phyloP scores from a whole-genome alignment of 306 rosid genomes.

The Rosa multiflora region DNA sequence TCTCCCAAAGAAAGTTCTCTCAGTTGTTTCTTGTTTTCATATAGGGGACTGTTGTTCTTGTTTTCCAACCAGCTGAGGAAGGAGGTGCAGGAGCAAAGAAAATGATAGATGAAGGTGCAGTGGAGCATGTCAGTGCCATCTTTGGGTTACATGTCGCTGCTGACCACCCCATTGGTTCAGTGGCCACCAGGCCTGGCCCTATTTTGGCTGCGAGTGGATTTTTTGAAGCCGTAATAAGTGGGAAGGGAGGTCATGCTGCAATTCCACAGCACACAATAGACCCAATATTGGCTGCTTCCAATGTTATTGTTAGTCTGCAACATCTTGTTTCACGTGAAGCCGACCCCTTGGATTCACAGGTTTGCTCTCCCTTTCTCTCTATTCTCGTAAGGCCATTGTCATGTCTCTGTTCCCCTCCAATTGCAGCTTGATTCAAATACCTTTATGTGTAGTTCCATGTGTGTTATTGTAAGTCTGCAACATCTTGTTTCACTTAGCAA shows the following conservation, averaged over 20 bases:
- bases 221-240: conserved; percentile 79
- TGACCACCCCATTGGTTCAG: conserved; percentile 47
- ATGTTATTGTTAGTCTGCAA: conserved; percentile 72
- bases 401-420: neutral
- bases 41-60: conserved; percentile 85
- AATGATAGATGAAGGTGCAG: conserved; percentile 57
- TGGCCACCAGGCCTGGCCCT: conserved; percentile 65
- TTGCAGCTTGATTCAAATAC: neutral
- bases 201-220: conserved; percentile 61
- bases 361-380: conserved; percentile 11
- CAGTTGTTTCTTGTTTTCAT: neutral
- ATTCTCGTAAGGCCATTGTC: neutral
- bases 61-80: conserved; percentile 98
- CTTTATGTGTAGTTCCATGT: neutral
- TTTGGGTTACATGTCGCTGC: conserved; percentile 61
- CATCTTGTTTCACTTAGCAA: neutral
- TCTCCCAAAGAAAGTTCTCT: neutral
- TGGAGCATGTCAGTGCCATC: conserved; percentile 64
- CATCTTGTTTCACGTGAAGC: conserved; percentile 88
- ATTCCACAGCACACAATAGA: conserved; percentile 80
- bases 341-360: conserved; percentile 89
- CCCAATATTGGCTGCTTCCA: conserved; percentile 83
- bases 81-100: conserved; percentile 83
- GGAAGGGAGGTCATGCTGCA: conserved; percentile 95
- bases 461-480: neutral